Base-by-base conservation (phyloP, 805 yeast genomes). In the Wickerhamomyces silvicola region DNA sequence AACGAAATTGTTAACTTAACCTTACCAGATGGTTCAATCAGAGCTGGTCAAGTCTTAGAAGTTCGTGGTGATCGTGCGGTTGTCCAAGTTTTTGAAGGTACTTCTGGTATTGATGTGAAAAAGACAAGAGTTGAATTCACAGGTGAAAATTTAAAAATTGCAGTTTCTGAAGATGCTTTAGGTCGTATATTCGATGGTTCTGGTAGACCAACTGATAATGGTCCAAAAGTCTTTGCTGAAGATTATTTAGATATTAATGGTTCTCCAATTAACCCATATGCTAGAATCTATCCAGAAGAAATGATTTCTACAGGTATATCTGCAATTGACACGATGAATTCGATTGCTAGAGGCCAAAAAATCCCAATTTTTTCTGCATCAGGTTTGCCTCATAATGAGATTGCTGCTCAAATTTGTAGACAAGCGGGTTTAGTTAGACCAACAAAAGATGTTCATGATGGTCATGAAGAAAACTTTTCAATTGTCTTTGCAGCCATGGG, bases 401-500 rank as follows among this genome's bases (percentile, higher is more conserved):
- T 92, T 67, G 99, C 99, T 40, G 99, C 99, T 27, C 99, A 92
- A 66, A 90, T 92, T 60, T 90, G 97, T 74, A 87, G 99, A 71
- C 99, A 92, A 70, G 98, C 99, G 24, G 96, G 97, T 50, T 74
- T 92, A 58, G 99, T 94, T 32, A 83, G 97, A 68, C 99, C 99
- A 54, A 94, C 98, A 24, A 92, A 92, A 69, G 99, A 90, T 61
- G 97, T 92, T 38, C 97, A 92, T 60, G 99, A 92, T 64, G 99
- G 98, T 55, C 99, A 92, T 64, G 98, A 92, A 66, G 99, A 92
- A 53, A 92, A 92, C 65, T 92, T 92, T 83, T 85, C 96, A 33
- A 94, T 92, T 64, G 99, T 92, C 23, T 92, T 92, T 56, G 99
- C 97, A 24, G 99, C 99, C 38, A 92, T 94, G 98, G 99, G 99